Percentiles rank a stretch among this genome's conserved stretches.
These are phyloP conservation scores for Phytophthora sojae DNA, from an alignment of 352 stramenopile genomes.

Conservation along the genomic window DNA sequence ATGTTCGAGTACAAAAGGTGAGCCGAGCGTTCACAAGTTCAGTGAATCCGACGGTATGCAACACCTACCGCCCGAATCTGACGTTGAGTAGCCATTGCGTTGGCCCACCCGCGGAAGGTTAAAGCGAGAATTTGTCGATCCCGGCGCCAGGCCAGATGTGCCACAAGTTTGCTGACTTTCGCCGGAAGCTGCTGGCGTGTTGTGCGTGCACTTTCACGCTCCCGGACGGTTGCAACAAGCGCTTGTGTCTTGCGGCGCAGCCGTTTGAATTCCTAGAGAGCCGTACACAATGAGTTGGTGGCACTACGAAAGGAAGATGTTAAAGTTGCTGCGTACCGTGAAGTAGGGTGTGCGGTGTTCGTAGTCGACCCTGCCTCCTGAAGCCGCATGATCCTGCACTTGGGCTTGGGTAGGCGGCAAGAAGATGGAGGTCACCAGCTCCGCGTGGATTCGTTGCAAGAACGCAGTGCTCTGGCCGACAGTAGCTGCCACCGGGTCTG, in stretches of 20 bases:
- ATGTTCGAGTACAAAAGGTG: background rate
- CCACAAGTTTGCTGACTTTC: conserved; percentile 55
- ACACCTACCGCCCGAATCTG: conserved; percentile 51
- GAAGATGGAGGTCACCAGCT: conserved; percentile 67
- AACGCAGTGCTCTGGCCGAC: conserved; percentile 55
- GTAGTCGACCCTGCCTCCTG: conserved; percentile 29
- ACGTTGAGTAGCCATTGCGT: conserved; percentile 43
- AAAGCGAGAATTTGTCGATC: conserved; percentile 35
- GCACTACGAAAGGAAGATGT: background rate
- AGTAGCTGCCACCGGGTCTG: conserved; percentile 13
- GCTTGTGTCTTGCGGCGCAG: conserved; percentile 56
- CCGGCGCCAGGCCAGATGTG: conserved; percentile 15
- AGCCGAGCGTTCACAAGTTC: background rate
- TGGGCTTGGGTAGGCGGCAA: conserved; percentile 36
- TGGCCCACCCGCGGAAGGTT: conserved; percentile 63
- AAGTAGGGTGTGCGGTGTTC: conserved; percentile 67
- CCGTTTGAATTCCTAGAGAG: conserved; percentile 65
- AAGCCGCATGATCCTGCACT: conserved; percentile 19
- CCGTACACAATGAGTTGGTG: background rate
- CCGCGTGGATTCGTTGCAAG: conserved; percentile 57
- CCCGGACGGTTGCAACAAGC: conserved; percentile 58
- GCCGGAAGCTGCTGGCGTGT: conserved; percentile 51
- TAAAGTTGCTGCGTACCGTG: conserved; percentile 33
- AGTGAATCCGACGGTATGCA: background rate
- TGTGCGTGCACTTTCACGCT: conserved; percentile 52